phyloP scores from a whole-genome alignment of 2,329 filamentous ascomycete genomes.

The Leptosphaerulina australis region DNA sequence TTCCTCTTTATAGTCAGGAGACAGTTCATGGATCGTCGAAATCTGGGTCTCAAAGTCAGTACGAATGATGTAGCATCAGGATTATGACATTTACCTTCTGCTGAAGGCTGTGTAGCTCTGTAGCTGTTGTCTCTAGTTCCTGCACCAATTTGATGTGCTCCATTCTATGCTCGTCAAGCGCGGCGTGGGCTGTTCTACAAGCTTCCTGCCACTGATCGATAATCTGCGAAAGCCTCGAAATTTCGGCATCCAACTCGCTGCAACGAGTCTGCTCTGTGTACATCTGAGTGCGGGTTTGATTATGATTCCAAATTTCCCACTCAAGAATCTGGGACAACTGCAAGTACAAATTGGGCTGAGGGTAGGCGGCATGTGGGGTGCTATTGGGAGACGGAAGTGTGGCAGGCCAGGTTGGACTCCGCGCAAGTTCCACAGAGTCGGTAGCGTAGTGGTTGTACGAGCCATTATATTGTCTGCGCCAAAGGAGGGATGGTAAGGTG shows the following conservation, averaged over 20 bases:
- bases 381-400: neutral
- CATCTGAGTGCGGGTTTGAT: constrained; percentile 5
- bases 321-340: constrained; percentile 5
- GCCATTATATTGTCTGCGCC: neutral
- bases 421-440: neutral
- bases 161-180: constrained; percentile 5
- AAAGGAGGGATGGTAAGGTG: neutral
- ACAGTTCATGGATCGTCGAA: too few relatives aligned
- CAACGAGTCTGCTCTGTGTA: neutral
- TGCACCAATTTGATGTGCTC: constrained; percentile 1
- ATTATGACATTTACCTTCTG: neutral
- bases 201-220: constrained; percentile 3
- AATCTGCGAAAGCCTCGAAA: constrained; percentile 1
- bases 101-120: constrained; percentile 2
- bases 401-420: neutral
- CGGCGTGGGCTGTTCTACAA: neutral
- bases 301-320: constrained; percentile 12
- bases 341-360: constrained; percentile 7
- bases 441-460: neutral
- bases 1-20: too few relatives aligned
- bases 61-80: too few relatives aligned
- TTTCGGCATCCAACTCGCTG: neutral
- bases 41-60: too few relatives aligned
- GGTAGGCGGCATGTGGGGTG: too few relatives aligned
- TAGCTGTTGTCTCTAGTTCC: neutral